Conservation (phyloP, 2,329 filamentous ascomycete species). For the Fusarium protoensiforme region DNA sequence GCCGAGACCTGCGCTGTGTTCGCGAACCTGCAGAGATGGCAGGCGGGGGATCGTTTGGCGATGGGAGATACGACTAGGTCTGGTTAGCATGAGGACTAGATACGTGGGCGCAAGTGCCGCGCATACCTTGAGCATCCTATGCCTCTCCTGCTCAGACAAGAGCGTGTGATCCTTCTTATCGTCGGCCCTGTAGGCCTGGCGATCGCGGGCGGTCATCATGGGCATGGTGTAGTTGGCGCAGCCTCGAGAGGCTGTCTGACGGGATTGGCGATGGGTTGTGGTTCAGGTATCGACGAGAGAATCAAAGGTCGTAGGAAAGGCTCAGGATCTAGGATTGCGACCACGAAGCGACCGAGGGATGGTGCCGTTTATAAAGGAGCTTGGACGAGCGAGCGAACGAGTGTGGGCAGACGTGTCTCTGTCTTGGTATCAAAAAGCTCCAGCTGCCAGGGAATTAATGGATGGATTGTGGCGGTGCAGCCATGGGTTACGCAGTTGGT, state of each 20-base stretch:
- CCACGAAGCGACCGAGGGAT: conserved; percentile 17
- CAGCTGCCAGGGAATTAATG: conserved; percentile 19
- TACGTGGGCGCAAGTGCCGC: neutral
- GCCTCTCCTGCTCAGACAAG: conserved; percentile 50
- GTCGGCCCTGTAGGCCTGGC: conserved; percentile 54
- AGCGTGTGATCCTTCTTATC: conserved; percentile 49
- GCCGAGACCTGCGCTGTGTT: conserved; percentile 50
- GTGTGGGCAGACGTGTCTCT: conserved; percentile 36
- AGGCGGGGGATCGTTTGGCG: conserved; percentile 47
- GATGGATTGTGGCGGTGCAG: conserved; percentile 37
- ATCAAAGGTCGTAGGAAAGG: neutral
- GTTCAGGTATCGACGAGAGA: neutral
- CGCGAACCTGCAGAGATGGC: conserved; percentile 32
- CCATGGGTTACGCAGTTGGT: conserved; percentile 42
- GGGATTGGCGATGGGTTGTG: neutral
- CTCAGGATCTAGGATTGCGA: conserved; percentile 8
- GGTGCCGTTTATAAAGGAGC: conserved; percentile 39
- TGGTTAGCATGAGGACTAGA: neutral
- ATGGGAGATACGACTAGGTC: conserved; percentile 50
- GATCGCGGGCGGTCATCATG: conserved; percentile 49
- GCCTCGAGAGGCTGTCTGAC: conserved; percentile 43
- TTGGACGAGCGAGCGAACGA: conserved; percentile 18
- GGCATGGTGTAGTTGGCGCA: conserved; percentile 46
- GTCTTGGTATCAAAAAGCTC: conserved; percentile 34
- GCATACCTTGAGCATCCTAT: conserved; percentile 51